Evolutionary conservation across 352 stramenopile species (phyloP).

Genomic region (Phytophthora nicotianae): DNA sequence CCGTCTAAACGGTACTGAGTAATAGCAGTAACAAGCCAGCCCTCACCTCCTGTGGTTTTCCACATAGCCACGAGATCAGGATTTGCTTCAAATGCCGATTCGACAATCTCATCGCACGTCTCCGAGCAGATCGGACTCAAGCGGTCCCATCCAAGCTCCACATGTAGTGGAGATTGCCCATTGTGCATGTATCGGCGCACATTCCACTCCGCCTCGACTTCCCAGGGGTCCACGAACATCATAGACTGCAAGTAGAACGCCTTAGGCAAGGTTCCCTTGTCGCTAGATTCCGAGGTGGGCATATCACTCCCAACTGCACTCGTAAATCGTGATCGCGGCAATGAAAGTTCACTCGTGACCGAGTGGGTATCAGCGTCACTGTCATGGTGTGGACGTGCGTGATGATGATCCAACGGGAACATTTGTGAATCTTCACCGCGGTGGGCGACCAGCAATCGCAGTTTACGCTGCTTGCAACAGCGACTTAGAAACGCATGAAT

Average conservation of each 20-base stretch:
- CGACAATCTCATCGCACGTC: slow-evolving; percentile 68
- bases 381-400: slow-evolving; percentile 4
- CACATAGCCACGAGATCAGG: slow-evolving; percentile 72
- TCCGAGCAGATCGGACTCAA: slow-evolving; percentile 68
- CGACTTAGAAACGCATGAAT: slow-evolving; percentile 66
- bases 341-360: slow-evolving; percentile 5
- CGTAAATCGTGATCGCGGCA: slow-evolving; percentile 10
- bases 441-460: slow-evolving; percentile 70
- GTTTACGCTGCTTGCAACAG: slow-evolving; percentile 76
- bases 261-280: slow-evolving; percentile 21
- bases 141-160: slow-evolving; percentile 81
- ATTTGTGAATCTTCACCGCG: slow-evolving; percentile 57
- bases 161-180: slow-evolving; percentile 42
- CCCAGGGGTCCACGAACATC: slow-evolving; percentile 86
- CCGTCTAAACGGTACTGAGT: slow-evolving; percentile 80
- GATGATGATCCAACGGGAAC: slow-evolving; percentile 41
- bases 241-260: slow-evolving; percentile 57
- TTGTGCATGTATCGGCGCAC: slow-evolving; percentile 69
- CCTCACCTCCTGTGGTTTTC: slow-evolving; percentile 69
- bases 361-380: slow-evolving; percentile 11
- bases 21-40: slow-evolving; percentile 84
- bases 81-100: slow-evolving; percentile 65
- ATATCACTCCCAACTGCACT: slow-evolving; percentile 24
- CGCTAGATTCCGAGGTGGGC: slow-evolving; percentile 12
- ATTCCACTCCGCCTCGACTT: slow-evolving; percentile 76